Conservation (phyloP, 805 yeast species). For the Myxozyma nipponensis region DNA sequence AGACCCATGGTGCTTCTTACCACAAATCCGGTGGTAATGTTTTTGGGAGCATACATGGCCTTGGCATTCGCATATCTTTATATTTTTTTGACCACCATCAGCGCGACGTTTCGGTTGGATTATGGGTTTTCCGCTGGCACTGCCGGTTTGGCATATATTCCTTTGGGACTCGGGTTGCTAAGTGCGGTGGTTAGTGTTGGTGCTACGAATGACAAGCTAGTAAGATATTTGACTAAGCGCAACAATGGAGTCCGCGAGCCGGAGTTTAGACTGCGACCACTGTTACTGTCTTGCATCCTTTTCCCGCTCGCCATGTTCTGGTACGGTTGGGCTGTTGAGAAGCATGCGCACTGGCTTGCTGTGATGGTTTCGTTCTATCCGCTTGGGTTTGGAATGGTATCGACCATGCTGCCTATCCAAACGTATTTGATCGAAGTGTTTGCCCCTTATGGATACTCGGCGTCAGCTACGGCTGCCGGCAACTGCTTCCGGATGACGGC, state of each 20-base stretch:
- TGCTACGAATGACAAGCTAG: constrained; percentile 42
- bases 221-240: constrained; percentile 36
- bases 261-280: constrained; percentile 47
- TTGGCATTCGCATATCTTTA: constrained; percentile 55
- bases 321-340: constrained; percentile 51
- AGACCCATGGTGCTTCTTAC: constrained; percentile 50
- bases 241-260: constrained; percentile 37
- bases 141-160: constrained; percentile 56
- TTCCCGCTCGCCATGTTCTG: constrained; percentile 49
- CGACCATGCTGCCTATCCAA: constrained; percentile 39
- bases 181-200: constrained; percentile 51
- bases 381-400: constrained; percentile 39
- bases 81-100: constrained; percentile 57
- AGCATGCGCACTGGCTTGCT: constrained; percentile 48
- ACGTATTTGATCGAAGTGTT: constrained; percentile 43
- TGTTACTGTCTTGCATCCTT: constrained; percentile 46
- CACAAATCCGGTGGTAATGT: constrained; percentile 53
- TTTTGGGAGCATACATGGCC: constrained; percentile 55
- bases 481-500: constrained; percentile 57
- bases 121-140: constrained; percentile 47
- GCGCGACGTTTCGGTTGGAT: constrained; percentile 49
- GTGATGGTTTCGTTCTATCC: constrained; percentile 58
- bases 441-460: constrained; percentile 58
- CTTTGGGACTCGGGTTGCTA: constrained; percentile 53
- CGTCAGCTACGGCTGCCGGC: constrained; percentile 68